phyloP scores from a whole-genome alignment of 257 asterid genomes.

The Primulina tabacum region DNA sequence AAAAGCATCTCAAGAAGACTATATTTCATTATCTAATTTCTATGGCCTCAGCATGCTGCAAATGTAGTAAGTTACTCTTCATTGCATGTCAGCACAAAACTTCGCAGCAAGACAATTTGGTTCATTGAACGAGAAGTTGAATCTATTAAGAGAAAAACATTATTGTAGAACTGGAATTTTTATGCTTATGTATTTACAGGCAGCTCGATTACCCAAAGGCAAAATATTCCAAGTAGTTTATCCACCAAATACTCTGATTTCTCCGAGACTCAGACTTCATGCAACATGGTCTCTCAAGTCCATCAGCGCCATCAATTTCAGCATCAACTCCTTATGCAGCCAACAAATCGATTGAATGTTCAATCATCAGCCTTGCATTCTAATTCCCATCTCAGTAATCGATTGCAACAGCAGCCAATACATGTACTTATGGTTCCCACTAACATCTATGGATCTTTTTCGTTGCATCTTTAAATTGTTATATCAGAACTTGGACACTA shows the following conservation, averaged over 20 bases:
- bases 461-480: neutral
- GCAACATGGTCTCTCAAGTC: slow-evolving; percentile 17
- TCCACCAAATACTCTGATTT: neutral
- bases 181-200: slow-evolving; percentile 18
- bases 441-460: too few relatives aligned
- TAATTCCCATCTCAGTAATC: slow-evolving; percentile 23
- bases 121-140: slow-evolving; percentile 5
- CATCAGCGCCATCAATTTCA: slow-evolving; percentile 19
- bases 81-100: neutral
- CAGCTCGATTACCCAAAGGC: slow-evolving; percentile 7
- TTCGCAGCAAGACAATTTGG: neutral
- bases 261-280: slow-evolving; percentile 14
- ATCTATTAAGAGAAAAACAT: neutral
- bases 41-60: neutral
- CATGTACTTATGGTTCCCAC: slow-evolving; percentile 25
- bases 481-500: neutral
- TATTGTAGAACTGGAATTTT: neutral
- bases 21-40: neutral
- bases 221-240: neutral
- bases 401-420: slow-evolving; percentile 19
- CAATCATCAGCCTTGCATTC: slow-evolving; percentile 20
- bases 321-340: slow-evolving; percentile 12
- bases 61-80: neutral
- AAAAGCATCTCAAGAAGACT: neutral
- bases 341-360: slow-evolving; percentile 14